Evolutionary conservation across 148 eudicot genomes (phyloP).

Genomic region (Nepenthes mirabilis): DNA sequence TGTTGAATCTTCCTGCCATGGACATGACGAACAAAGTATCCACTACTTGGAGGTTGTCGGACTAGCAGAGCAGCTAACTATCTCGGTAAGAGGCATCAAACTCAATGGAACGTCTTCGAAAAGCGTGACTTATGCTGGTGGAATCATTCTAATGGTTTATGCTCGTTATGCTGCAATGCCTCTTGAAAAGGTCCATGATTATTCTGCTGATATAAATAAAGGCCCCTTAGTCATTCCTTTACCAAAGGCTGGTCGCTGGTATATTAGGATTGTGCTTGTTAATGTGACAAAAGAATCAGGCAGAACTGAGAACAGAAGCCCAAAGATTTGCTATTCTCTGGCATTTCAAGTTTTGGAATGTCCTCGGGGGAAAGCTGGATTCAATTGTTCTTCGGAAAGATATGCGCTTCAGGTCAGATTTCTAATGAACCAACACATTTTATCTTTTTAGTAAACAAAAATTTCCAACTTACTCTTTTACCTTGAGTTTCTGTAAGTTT

Average conservation of each 20-base stretch:
- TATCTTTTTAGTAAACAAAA: background rate
- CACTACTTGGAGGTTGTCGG: slow-evolving; percentile 53
- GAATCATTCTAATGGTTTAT: slow-evolving; percentile 45
- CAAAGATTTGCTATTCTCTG: slow-evolving; percentile 51
- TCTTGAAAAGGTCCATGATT: slow-evolving; percentile 38
- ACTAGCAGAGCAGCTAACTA: slow-evolving; percentile 31
- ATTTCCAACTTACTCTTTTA: too few species aligned
- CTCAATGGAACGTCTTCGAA: slow-evolving; percentile 24
- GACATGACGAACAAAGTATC: slow-evolving; percentile 30
- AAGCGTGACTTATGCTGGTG: slow-evolving; percentile 16
- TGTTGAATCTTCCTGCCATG: slow-evolving; percentile 36
- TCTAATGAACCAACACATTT: slow-evolving; percentile 3
- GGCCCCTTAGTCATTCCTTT: slow-evolving; percentile 45
- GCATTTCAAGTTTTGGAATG: slow-evolving; percentile 53
- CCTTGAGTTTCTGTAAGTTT: background rate
- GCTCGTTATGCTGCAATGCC: slow-evolving; percentile 81
- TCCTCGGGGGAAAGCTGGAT: slow-evolving; percentile 63
- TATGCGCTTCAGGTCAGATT: slow-evolving; percentile 66
- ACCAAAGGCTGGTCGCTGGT: slow-evolving; percentile 85
- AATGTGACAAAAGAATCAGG: slow-evolving; percentile 20
- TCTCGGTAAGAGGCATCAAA: slow-evolving; percentile 29
- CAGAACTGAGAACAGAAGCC: slow-evolving; percentile 10
- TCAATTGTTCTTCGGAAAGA: slow-evolving; percentile 54
- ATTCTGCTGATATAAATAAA: slow-evolving; percentile 44
- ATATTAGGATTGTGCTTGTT: slow-evolving; percentile 36